These are phyloP conservation scores for Talaromyces borbonicus DNA, from an alignment of 495 filamentous ascomycete genomes.

Conservation along the genomic window DNA sequence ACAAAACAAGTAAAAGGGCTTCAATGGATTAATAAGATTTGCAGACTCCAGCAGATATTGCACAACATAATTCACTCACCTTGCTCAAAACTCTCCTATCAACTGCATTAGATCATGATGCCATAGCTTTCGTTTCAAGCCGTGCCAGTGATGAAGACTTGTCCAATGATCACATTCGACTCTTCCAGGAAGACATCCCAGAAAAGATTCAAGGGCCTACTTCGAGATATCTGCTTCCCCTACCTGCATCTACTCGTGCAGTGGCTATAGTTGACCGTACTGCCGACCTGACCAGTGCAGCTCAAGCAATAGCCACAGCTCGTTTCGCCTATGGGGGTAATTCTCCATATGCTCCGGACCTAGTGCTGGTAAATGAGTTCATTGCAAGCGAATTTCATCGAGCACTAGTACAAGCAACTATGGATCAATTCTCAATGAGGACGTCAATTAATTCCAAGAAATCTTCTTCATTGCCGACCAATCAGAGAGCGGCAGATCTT, in stretches of 20 bases:
- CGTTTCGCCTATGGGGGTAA: slow-evolving; percentile 40
- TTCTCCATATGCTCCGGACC: slow-evolving; percentile 43
- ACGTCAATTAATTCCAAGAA: slow-evolving; percentile 22
- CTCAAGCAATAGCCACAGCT: slow-evolving; percentile 33
- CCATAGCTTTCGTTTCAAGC: background rate
- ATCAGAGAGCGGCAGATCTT: background rate
- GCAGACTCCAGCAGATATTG: background rate
- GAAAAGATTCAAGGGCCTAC: background rate
- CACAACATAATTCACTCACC: slow-evolving; percentile 17
- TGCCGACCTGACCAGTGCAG: slow-evolving; percentile 35
- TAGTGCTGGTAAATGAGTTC: slow-evolving; percentile 48
- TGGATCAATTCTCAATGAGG: slow-evolving; percentile 14
- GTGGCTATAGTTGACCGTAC: slow-evolving; percentile 46
- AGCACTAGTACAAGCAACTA: slow-evolving; percentile 10
- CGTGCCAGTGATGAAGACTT: slow-evolving; percentile 2
- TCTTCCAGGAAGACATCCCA: background rate
- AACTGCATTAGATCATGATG: background rate
- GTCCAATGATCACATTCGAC: background rate
- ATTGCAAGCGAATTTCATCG: slow-evolving; percentile 8
- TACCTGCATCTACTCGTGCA: slow-evolving; percentile 12
- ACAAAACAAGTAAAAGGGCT: too few relatives aligned
- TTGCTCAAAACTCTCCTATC: slow-evolving; percentile 18
- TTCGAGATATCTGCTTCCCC: background rate
- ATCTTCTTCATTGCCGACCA: slow-evolving; percentile 6
- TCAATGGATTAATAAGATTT: too few relatives aligned